Base-by-base conservation (phyloP, 352 stramenopile species). In the Pythium plurisporium region DNA sequence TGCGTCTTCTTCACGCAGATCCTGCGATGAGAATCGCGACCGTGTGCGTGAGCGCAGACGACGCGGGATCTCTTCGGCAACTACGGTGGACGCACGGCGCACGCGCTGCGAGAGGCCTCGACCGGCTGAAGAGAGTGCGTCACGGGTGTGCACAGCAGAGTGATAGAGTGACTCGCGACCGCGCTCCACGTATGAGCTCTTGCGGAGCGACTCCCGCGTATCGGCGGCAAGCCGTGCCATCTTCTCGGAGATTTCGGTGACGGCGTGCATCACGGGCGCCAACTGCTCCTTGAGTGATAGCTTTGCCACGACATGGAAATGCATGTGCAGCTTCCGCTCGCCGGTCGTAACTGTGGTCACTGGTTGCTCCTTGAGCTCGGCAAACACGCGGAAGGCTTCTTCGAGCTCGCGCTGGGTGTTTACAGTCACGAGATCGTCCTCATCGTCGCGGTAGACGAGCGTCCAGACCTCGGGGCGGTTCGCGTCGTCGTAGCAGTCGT, bases 361-460 rank as follows among this genome's bases (percentile, higher is more conserved):
- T 11, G 40, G 29, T 19, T 68, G 47, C 19, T 55, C 56, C 27
- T 76, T 66, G 33, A 79, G 66, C 8, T 62, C 55, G 9, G 75
- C 42, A 41, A 82, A 69, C 36, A 89, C 75, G 41, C 69, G 73
- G 19, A 70, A 71, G 11, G 82, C 82, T 34, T 91, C 82, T 17
- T 55, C 42, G 31, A 89, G 69, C 60, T 91, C 82, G 8, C 67
- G 57, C 12, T 68, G 47, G 49, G 68, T 82, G 40, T 64, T 68
- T 6, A 89, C 59, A 11, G 79, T 89, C 29, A 91, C 67, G 29
- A 84, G 60, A 47, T 91, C 81, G 33, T 76, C 70, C 42, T 91
- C 81, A 17, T 89, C 70, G 57, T 91, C 81, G 36, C 70, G 73
- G 70, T 89, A 91, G 45, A 88, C 59, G 22, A 91, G 62, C 48